Evolutionary conservation across 2,329 filamentous ascomycete species (phyloP), one percentile per base, ranked within the genome.

Genomic region (Verticillium isaacii): DNA sequence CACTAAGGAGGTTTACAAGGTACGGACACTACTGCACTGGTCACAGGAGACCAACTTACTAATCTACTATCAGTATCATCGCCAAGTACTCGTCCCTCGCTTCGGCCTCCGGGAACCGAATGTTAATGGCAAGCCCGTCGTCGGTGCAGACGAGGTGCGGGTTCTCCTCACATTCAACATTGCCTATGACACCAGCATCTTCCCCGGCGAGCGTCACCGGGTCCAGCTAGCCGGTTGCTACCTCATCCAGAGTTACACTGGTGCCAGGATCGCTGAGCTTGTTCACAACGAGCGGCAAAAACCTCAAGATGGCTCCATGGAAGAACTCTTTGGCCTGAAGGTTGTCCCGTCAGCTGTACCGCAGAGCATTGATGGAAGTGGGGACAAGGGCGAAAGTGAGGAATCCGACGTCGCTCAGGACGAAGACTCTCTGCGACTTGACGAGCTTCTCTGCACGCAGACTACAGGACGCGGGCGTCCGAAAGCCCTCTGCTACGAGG

Each of bases 401-500:
- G 52, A 64, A 32, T 62, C 65, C 15, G 50, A 65, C 39, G 45
- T 61, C 37, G 32, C 5, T 15, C 37, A 59, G 29, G 63, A 74
- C 50, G 56, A 70, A 25, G 2, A 69, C 41, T 71, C 64, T 7
- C 59, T 63, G 41, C 32, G 67, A n/a, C 60, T 73, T 0, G 54
- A 69, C 11, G 59, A 65, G 17, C 62, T 73, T 11, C 63, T 72
- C 12, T 59, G 56, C 12, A 32, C 70, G 59, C 65, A 73, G 65
- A 66, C 55, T 25, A 56, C 52, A 6, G 41, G 63, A 50, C 63
- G 66, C 19, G 63, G 67, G 52, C 67, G 67, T 15, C 68, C 64
- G 0, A 73, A 73, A 60, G 66, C 67, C 19, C 67, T 73, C 32
- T 73, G 54, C 58, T 74, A 73, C 55, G 58, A 73, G 63, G 70